Base-by-base conservation (phyloP, 345 rosid species). In the Populus ilicifolia region DNA sequence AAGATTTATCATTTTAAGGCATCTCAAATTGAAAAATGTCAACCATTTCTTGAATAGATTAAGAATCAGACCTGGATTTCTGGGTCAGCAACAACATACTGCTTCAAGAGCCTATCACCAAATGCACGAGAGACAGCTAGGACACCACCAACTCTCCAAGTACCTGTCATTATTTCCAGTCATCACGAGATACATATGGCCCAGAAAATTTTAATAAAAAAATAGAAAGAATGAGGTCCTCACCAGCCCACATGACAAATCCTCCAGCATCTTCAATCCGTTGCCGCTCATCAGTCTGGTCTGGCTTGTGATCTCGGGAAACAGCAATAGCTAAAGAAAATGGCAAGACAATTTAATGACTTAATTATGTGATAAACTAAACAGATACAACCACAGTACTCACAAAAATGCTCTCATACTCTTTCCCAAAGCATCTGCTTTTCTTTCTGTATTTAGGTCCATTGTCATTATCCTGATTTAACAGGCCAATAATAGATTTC, bases 111-210 rank as follows among this genome's bases (percentile, higher is more conserved):
- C 81, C 95, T 85, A 83, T 94, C 99, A 70, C 99, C 99, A 90
- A 96, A 96, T 73, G 99, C 99, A 76, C 99, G 99, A 74, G 99
- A 96, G 80, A 96, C 98, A 25, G 99, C 99, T 83, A 96, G 99
- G 67, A 96, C 99, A 25, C 99, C 99, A 69, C 97, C 99, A 72
- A 96, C 99, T 86, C 99, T 90, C 99, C 99, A 96, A 67, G 99
- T 96, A 76, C 99, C 99, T 96, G 75, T 65, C 33, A 27, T 79
- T 3, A 70, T 54, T 73, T 77, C 56, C 80, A 76, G 46, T 68
- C 39, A 71, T 65, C 25, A 75, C 48, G 46, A 71, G 66, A 72
- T 52, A 14, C 46, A 65, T 11, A 69, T 17, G 54, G 39, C 20
- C 2, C 9, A 12, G 5, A 72, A 36, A 67, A 27, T 25, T 64